Base-by-base conservation (phyloP, 2,329 filamentous ascomycete genomes). In the Fusarium floridanum region DNA sequence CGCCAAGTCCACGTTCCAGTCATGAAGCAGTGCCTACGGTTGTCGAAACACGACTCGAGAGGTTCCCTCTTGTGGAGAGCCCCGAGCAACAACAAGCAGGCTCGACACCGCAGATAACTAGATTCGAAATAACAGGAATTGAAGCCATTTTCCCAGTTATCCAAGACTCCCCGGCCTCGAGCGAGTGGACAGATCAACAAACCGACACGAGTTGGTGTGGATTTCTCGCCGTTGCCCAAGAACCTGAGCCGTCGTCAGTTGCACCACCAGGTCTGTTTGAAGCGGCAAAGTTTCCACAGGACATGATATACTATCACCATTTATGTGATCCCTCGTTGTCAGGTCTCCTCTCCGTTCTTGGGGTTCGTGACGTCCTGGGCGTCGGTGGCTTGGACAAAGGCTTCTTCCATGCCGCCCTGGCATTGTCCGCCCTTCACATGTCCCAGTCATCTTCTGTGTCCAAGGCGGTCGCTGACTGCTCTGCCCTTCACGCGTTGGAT, bases 221-320 rank as follows among this genome's bases (percentile, higher is more conserved):
- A 7, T 48, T 48, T 24, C 14, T 14, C 9, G 8, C 22, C 2
- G 43, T 48, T 5, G 22, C 24, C 14, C 43, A 24, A 48, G 43
- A 24, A 1, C 43, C 43, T 24, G 43, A 48, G 2, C 22, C 43
- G 8, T 27, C 56, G 29, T 59, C 37, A 61, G 56, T 67, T 24
- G 72, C 72, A 22, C 72, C 72, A 2, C 65, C 55, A 9, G 72
- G 72, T 1, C 24, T 74, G 0, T 34, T 74, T 2, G 68, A 70
- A 2, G 64, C 63, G 1, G 73, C 65, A 48, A 75, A 61, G 11
- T 75, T 75, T 3, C 56, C 70, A 2, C 70, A 76, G 14, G 73
- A 75, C 8, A 71, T 75, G 67, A 45, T 76, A 1, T 75, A 75
- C 24, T 75, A 75, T 4, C 73, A 76, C 1, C 73, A 75, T 6